phyloP scores from a whole-genome alignment of 768 basidiomycete genomes.

The Porphyrellus cyaneotinctus region DNA sequence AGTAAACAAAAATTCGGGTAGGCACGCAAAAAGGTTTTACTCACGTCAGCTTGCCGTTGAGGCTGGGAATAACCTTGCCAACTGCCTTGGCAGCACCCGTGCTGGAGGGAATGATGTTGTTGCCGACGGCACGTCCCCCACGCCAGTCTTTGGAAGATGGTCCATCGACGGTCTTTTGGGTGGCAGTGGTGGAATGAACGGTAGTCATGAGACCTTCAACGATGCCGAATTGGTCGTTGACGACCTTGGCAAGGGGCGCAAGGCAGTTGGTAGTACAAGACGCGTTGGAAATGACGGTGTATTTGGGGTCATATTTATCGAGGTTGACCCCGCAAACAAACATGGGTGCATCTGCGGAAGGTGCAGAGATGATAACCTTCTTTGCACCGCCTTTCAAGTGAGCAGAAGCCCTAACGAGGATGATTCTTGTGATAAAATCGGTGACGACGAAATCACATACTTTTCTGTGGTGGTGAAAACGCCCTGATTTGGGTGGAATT shows the following conservation, averaged over 20 bases:
- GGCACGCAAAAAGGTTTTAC: slow-evolving; percentile 20
- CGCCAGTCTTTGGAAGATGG: slow-evolving; percentile 97
- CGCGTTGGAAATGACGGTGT: slow-evolving; percentile 95
- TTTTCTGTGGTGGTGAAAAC: slow-evolving; percentile 97
- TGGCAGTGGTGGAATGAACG: slow-evolving; percentile 94
- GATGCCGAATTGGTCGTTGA: slow-evolving; percentile 96
- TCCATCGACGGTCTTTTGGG: slow-evolving; percentile 93
- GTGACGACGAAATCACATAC: slow-evolving; percentile 34
- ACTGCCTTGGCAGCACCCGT: slow-evolving; percentile 99
- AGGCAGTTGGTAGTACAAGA: slow-evolving; percentile 99
- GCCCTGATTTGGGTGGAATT: slow-evolving; percentile 47
- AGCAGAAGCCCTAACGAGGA: slow-evolving; percentile 61
- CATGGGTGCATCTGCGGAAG: slow-evolving; percentile 96
- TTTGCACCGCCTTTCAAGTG: slow-evolving; percentile 99
- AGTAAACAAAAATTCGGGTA: slow-evolving; percentile 3
- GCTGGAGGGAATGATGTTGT: slow-evolving; percentile 99
- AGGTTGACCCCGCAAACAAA: slow-evolving; percentile 95
- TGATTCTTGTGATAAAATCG: not conserved
- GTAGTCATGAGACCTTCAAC: slow-evolving; percentile 98
- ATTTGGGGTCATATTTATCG: slow-evolving; percentile 82
- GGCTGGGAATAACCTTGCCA: slow-evolving; percentile 92
- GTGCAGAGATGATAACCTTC: slow-evolving; percentile 99
- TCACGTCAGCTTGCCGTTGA: slow-evolving; percentile 98
- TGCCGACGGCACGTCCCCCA: slow-evolving; percentile 90
- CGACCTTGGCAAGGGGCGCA: slow-evolving; percentile 97